Base-by-base conservation (phyloP, 257 asterid genomes). In the Solanum tarijense region DNA sequence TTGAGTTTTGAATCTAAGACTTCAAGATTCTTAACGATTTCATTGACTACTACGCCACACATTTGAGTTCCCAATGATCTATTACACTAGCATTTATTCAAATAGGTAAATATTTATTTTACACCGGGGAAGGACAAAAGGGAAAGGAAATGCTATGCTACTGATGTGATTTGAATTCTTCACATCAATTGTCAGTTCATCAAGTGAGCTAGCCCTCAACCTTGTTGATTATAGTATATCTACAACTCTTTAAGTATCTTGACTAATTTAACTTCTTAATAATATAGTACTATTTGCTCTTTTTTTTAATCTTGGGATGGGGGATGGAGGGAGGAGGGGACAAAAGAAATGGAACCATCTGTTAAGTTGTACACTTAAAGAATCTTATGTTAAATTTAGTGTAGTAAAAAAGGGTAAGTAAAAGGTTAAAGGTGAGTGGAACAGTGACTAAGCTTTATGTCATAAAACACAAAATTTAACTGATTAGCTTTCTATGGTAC, bases 371-470 rank as follows among this genome's bases (percentile, higher is more conserved):
- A 43, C 38, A 41, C 38, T 74, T 21, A 1, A 16, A 74, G 48
- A 74, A 74, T 74, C 46, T 32, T 34, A 20, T 35, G 48, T 74
- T 74, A 39, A 75, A 38, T 75, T 16, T 81, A 36, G 39, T 46
- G 21, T 9, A 27, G 41, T 27, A 46, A 46, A 46, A 43, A 81
- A 29, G 14, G 38, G 85, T 3, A 43, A 27, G 68, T 46, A 48
- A 48, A 79, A 31, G 86, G 86, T 82, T 36, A 82, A 82, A 82
- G 86, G 32, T 31, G 31, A 82, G 86, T 82, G 86, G 86, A 82
- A 31, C 86, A 82, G 69, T 82, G 86, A 82, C 86, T 48, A 82
- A 82, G 71, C 43, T 48, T 48, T 82, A 38, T 65, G 69, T 31
- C 20, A 16, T 81, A 29, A 46, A 2, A 55, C 41, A 46, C 10